phyloP scores from a whole-genome alignment of 2,329 filamentous ascomycete species.

The Leptographium flavum region DNA sequence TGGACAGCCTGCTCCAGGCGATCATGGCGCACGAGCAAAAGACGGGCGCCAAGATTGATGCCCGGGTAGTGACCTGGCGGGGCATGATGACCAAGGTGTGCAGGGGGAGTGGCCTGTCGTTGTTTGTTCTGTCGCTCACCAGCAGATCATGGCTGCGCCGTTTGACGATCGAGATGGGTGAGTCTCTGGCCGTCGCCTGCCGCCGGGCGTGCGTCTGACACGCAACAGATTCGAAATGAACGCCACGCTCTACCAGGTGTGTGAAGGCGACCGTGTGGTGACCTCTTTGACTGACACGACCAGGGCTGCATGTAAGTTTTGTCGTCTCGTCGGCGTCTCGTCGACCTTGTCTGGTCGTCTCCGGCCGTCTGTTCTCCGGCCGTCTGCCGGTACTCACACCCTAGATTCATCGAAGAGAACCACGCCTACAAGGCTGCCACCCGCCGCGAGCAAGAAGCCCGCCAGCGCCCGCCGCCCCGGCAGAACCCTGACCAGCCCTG shows the following conservation, averaged over 20 bases:
- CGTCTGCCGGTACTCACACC: slow-evolving; percentile 12
- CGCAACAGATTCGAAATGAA: slow-evolving; percentile 78
- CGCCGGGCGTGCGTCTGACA: neutral
- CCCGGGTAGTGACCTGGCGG: slow-evolving; percentile 80
- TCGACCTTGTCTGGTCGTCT: neutral
- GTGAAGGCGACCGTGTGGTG: no score
- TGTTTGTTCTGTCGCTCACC: neutral
- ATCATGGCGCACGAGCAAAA: slow-evolving; percentile 60
- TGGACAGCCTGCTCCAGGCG: slow-evolving; percentile 68
- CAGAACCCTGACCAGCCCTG: slow-evolving; percentile 13
- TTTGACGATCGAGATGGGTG: slow-evolving; percentile 73
- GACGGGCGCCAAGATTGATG: slow-evolving; percentile 51
- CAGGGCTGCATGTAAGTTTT: slow-evolving; percentile 10
- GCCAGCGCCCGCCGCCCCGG: slow-evolving; percentile 20
- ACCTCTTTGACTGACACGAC: no score
- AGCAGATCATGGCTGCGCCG: slow-evolving; percentile 68
- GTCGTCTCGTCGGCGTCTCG: no score
- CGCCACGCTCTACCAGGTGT: slow-evolving; percentile 75
- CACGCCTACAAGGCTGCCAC: slow-evolving; percentile 55
- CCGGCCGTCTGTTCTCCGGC: slow-evolving; percentile 3
- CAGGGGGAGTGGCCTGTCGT: no score
- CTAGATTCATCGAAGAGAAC: slow-evolving; percentile 86
- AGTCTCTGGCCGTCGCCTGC: slow-evolving; percentile 11
- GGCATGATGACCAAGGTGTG: slow-evolving; percentile 97
- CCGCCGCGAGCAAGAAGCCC: slow-evolving; percentile 42